Evolutionary conservation across 1,284 basidiomycete species (phyloP), one percentile per base, ranked within the genome.

Genomic region (Waitea zeae): DNA sequence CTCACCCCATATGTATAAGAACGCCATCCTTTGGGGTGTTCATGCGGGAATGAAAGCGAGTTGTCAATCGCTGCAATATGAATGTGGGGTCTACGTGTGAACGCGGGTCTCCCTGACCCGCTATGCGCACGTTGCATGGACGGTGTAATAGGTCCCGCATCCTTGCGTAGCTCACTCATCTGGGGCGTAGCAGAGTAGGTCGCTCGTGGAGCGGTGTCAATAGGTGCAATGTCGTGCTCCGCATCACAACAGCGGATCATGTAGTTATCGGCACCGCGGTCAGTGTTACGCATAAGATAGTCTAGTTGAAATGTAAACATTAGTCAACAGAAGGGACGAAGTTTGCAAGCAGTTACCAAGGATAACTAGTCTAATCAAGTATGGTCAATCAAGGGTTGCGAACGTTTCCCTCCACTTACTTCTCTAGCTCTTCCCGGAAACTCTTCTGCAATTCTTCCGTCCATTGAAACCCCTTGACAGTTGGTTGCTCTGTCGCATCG

Each of bases 51-150:
- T 1, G 84, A 86, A 17, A 95, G 67, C 1, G 83, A 89, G 50
- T 93, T 93, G 49, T 93, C 89, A 40, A 93, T 93, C 7, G 89
- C 89, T 36, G 82, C 83, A 32, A 88, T 80, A 47, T 87, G 84
- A 19, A 84, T 73, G 37, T 62, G 61, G 6, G 61, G 57, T 33
- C 54, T 50, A 17, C 51, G 51, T 9, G 47, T 55, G 41, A 57
- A 57, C 7, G 49, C 45, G 6, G 47, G 32, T 36, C 50, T 42
- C 24, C 24, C 24, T 9, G 7, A 7, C 9, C 24, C 7, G 17
- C 15, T 12, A n/a, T 34, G 34, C 27, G 17, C 31, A 15, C 27
- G 31, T n/a, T 24, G 18, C 5, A 17, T 20, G 27, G 30, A 31
- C 32, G 17, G 5, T 17, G 29, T 35, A 11, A 38, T 24, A 3